phyloP scores from a whole-genome alignment of 768 basidiomycete genomes.

The Asterophora parasitica region DNA sequence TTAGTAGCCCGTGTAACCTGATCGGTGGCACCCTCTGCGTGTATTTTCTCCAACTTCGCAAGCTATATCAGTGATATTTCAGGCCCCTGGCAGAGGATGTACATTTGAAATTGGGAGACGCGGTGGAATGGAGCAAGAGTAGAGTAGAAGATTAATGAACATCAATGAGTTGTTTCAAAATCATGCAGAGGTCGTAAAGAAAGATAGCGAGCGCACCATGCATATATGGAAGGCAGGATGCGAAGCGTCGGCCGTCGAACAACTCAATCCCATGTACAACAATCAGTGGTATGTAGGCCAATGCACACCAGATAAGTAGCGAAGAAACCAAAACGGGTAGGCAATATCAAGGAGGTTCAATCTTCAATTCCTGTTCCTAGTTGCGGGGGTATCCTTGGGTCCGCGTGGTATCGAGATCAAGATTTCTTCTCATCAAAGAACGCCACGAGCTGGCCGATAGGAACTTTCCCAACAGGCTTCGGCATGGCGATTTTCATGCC shows the following conservation, averaged over 20 bases:
- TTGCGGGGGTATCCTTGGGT: background rate
- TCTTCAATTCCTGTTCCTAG: background rate
- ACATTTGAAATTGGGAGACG: background rate
- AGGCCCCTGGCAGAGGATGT: too few species aligned
- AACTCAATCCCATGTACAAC: background rate
- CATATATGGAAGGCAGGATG: background rate
- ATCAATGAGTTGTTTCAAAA: too few species aligned
- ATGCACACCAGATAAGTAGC: background rate
- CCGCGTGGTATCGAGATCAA: background rate
- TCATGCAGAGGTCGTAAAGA: background rate
- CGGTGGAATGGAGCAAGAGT: background rate
- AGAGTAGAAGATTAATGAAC: background rate
- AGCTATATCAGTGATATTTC: too few species aligned
- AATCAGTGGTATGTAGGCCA: background rate
- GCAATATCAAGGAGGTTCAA: background rate
- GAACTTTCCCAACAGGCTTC: conserved; percentile 54
- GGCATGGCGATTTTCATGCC: conserved; percentile 40
- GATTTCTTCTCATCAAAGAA: conserved; percentile 65
- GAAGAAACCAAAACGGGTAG: background rate
- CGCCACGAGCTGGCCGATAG: conserved; percentile 76
- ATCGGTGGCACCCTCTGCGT: too few species aligned
- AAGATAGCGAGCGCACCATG: background rate
- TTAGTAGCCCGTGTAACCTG: too few species aligned
- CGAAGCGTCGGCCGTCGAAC: background rate
- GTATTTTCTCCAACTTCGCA: too few species aligned